Conservation (phyloP, 371 early-diverging fungal genomes). For the Vairimorpha apis region DNA sequence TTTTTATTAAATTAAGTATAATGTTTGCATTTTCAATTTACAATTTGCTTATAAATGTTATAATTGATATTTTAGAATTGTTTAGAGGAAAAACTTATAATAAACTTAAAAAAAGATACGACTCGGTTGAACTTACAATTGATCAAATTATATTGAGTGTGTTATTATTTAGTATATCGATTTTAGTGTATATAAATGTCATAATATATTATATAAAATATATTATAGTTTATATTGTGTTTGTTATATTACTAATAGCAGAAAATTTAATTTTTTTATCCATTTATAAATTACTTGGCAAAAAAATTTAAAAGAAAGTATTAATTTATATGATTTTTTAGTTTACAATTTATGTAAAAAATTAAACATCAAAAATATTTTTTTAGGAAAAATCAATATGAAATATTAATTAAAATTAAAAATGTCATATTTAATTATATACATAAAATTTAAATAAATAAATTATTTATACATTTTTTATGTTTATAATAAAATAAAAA, state of each 20-base stretch:
- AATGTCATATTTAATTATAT: no score
- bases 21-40: not conserved
- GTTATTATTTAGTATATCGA: slow-evolving; percentile 21
- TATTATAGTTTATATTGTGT: not conserved
- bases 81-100: slow-evolving; percentile 29
- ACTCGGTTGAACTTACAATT: slow-evolving; percentile 7
- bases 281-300: no score
- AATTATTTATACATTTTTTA: no score
- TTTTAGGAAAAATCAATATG: no score
- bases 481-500: no score
- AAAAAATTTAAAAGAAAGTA: no score
- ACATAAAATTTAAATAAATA: no score
- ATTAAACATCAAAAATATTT: no score
- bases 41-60: not conserved
- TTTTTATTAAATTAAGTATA: not conserved
- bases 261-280: not conserved
- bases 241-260: not conserved
- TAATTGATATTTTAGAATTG: slow-evolving; percentile 12
- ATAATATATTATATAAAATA: slow-evolving; percentile 2
- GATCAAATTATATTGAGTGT: slow-evolving; percentile 34
- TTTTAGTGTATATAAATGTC: not conserved
- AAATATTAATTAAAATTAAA: no score
- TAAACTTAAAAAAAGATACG: slow-evolving; percentile 26
- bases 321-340: no score
- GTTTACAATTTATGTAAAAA: no score